Evolutionary conservation across 805 yeast genomes (phyloP), one percentile per base, ranked within the genome.

Genomic region (Hanseniaspora meyeri): DNA sequence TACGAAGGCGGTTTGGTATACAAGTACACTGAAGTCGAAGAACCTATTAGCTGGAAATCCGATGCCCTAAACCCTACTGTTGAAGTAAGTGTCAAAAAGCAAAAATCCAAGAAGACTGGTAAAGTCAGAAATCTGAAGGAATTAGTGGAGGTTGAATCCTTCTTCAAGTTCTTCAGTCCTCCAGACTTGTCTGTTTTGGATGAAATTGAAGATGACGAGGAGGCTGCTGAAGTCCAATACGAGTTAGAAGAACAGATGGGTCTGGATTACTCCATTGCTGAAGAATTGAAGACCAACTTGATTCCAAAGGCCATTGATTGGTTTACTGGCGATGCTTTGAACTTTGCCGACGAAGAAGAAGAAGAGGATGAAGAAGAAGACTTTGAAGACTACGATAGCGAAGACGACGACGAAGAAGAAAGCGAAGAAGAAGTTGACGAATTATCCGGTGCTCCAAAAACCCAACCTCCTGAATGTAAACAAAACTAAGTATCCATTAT

Each of bases 321-420:
- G 97, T 93, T 89, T 70, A 91, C 98, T 10, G 98, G 98, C 49
- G 88, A 88, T 62, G 98, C 98, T 27, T 77, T 91, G 58, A 95
- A 86, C 57, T 86, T 79, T 66, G 84, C 79, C 61, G 80, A 74
- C 50, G 75, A 72, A 59, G 78, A 77, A 37, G 87, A 77, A 17
- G 88, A 77, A 10, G 87, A 78, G 17, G 80, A 74, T 20, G 87
- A 79, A 2, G 87, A 78, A 3, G 87, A 77, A 14, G 82, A 75
- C 31, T 84, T 77, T 45, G 85, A 77, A 14, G 84, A 72, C 2
- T 75, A 68, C 12, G 72, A 66, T 11, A 73, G 63, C 16, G 72
- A 62, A 32, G 73, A 65, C 27, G 72, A 64, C 17, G 74, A 68
- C 4, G 70, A 69, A 2, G 76, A 66, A 4, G 75, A 67, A 2